Conservation (phyloP, 768 basidiomycete species). For the Artomyces pyxidatus region DNA sequence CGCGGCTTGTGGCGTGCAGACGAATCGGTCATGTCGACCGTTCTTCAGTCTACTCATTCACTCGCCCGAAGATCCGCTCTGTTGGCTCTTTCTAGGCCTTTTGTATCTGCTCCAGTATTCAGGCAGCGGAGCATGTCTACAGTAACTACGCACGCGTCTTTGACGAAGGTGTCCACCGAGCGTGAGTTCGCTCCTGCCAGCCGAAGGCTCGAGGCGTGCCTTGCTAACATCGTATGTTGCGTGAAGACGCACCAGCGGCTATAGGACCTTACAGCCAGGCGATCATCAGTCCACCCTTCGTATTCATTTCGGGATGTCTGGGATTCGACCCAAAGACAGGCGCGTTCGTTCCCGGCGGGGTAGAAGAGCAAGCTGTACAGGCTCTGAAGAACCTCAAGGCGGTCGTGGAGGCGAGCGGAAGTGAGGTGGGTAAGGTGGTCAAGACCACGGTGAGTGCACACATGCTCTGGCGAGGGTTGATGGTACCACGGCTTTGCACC, state of each 20-base stretch:
- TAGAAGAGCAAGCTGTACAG: slow-evolving; percentile 76
- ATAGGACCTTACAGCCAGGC: slow-evolving; percentile 88
- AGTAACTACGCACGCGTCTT: slow-evolving; percentile 27
- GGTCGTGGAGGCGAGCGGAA: slow-evolving; percentile 77
- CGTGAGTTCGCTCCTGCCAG: slow-evolving; percentile 3
- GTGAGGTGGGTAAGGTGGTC: slow-evolving; percentile 70
- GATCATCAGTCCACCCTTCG: slow-evolving; percentile 71
- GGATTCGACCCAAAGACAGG: slow-evolving; percentile 69
- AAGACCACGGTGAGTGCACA: slow-evolving; percentile 74
- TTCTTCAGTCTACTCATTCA: too few species aligned
- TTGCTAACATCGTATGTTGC: neutral
- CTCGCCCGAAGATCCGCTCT: too few species aligned
- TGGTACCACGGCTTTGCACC: neutral
- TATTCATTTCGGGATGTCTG: slow-evolving; percentile 89
- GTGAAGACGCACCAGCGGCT: slow-evolving; percentile 66
- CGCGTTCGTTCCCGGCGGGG: slow-evolving; percentile 63
- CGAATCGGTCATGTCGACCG: too few species aligned
- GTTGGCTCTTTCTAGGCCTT: too few species aligned
- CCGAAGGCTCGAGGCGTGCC: neutral
- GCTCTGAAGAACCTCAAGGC: slow-evolving; percentile 80
- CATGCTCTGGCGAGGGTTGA: too few species aligned
- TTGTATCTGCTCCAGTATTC: too few species aligned
- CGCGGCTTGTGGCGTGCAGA: too few species aligned
- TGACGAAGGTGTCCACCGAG: slow-evolving; percentile 30
- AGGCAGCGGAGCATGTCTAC: slow-evolving; percentile 22